A percentile compares a stretch with the other conserved stretches of the same genome.
phyloP scores from a whole-genome alignment of 2,329 filamentous ascomycete genomes.

The Apiospora koreana region DNA sequence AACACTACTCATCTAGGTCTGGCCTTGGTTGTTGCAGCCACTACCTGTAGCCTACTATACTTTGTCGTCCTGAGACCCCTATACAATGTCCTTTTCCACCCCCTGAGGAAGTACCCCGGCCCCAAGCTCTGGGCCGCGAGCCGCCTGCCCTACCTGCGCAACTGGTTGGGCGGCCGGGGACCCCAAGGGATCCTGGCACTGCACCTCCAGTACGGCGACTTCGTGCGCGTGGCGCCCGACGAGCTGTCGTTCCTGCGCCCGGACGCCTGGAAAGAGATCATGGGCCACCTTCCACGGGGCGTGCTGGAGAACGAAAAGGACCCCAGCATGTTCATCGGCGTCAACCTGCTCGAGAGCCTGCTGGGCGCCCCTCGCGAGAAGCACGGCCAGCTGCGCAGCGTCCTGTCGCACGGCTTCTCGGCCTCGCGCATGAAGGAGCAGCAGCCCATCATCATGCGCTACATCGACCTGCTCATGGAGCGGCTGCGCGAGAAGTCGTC shows the following conservation, averaged over 20 bases:
- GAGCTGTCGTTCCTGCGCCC: constrained; percentile 40
- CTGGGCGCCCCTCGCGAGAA: constrained; percentile 31
- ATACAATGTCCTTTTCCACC: constrained; percentile 26
- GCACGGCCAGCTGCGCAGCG: constrained; percentile 13
- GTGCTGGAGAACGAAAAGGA: constrained; percentile 28
- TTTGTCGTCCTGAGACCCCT: background rate
- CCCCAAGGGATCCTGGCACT: constrained; percentile 21
- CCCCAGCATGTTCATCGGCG: constrained; percentile 24
- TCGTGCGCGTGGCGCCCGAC: constrained; percentile 41
- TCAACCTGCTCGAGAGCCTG: constrained; percentile 23
- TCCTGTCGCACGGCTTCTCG: constrained; percentile 23
- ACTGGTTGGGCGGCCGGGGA: constrained; percentile 15
- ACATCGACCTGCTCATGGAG: constrained; percentile 22
- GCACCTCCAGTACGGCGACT: constrained; percentile 36
- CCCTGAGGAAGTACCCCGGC: constrained; percentile 24
- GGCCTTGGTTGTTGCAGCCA: background rate
- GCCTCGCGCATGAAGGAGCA: constrained; percentile 22
- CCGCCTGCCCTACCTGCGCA: constrained; percentile 8
- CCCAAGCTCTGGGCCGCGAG: constrained; percentile 21
- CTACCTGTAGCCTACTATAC: background rate
- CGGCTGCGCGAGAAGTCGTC: constrained; percentile 13
- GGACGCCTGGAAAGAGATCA: constrained; percentile 35
- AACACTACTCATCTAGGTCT: background rate
- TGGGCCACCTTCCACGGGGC: constrained; percentile 23
- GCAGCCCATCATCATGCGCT: constrained; percentile 22